Conservation (phyloP, 2,329 filamentous ascomycete species). For the Chalaropsis thielavioides region DNA sequence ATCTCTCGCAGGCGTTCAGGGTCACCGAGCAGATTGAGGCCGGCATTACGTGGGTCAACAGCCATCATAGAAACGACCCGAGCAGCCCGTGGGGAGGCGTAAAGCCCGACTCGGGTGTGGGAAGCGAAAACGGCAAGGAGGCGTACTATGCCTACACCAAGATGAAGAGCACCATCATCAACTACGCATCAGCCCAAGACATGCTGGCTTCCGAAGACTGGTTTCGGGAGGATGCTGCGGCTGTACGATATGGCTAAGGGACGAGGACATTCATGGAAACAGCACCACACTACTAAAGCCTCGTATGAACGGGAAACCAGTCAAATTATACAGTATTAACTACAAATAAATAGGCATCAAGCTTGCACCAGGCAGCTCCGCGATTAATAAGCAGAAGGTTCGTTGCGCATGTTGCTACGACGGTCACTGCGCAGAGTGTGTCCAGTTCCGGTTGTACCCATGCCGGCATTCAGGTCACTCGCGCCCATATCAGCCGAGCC, state of each 20-base stretch:
- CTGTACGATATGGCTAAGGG: slow-evolving; percentile 28
- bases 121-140: slow-evolving; percentile 58
- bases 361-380: not conserved
- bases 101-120: slow-evolving; percentile 48
- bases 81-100: slow-evolving; percentile 56
- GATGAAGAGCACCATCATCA: slow-evolving; percentile 54
- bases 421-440: not conserved
- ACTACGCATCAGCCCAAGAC: slow-evolving; percentile 46
- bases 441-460: not conserved
- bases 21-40: slow-evolving; percentile 40
- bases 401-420: not conserved
- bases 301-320: too few relatives aligned
- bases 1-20: slow-evolving; percentile 33
- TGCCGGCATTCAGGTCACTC: not conserved
- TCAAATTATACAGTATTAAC: not conserved
- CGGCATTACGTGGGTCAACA: slow-evolving; percentile 47
- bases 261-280: too few relatives aligned
- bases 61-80: slow-evolving; percentile 57
- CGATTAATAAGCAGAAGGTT: not conserved
- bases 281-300: not conserved
- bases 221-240: slow-evolving; percentile 45
- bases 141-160: slow-evolving; percentile 45
- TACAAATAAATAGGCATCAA: not conserved
- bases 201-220: slow-evolving; percentile 44
- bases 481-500: not conserved